A percentile compares a stretch with the other conserved stretches of the same genome.
These are phyloP conservation scores for Fusarium napiforme DNA, from an alignment of 2,329 filamentous ascomycete species.

Conservation along the genomic window DNA sequence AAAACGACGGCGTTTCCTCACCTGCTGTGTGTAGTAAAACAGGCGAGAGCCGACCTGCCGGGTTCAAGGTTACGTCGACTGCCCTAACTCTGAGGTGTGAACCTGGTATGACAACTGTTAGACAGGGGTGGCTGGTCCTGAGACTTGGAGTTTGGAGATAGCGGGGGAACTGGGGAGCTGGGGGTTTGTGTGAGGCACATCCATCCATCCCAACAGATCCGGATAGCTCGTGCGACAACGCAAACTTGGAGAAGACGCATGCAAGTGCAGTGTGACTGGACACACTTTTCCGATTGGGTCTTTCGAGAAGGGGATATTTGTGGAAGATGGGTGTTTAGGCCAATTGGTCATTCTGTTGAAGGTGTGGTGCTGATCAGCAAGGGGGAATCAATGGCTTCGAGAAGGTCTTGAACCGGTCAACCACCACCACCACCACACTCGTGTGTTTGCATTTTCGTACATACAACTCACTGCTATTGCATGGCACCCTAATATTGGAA, in stretches of 20 bases:
- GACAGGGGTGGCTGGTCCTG: not conserved
- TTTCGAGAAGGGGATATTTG: not conserved
- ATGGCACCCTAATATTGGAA: not conserved
- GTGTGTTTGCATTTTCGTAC: not conserved
- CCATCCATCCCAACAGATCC: not conserved
- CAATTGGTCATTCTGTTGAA: not conserved
- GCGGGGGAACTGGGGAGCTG: not conserved
- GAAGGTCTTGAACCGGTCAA: not conserved
- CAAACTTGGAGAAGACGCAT: slow-evolving; percentile 2
- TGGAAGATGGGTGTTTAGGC: not conserved
- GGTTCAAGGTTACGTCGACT: slow-evolving; percentile 2
- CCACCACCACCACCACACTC: not conserved
- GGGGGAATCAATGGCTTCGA: not conserved
- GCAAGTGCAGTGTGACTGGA: not conserved
- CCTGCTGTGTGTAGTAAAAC: slow-evolving; percentile 1
- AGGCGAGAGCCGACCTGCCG: slow-evolving; percentile 3
- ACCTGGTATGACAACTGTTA: not conserved
- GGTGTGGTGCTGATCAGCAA: not conserved
- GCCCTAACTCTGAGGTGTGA: not conserved
- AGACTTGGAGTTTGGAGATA: slow-evolving; percentile 1
- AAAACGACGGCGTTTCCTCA: not conserved
- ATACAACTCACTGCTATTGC: not conserved
- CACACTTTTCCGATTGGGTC: not conserved
- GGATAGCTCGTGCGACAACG: not conserved
- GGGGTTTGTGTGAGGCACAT: not conserved